phyloP scores from a whole-genome alignment of 2,329 filamentous ascomycete genomes.

The Botryosphaeria agaves region DNA sequence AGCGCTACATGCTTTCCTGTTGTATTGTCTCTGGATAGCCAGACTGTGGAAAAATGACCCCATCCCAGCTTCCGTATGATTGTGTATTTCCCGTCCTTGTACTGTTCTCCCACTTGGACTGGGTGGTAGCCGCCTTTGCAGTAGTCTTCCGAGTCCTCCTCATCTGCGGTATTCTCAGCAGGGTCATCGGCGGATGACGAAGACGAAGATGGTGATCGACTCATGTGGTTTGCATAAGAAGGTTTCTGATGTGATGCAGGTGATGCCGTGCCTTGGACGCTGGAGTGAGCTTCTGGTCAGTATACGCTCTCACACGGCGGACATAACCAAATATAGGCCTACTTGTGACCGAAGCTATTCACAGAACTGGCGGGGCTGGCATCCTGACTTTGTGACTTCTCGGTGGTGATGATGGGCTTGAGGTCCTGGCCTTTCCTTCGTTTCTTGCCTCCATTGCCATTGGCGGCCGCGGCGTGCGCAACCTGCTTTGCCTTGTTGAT shows the following conservation, averaged over 20 bases:
- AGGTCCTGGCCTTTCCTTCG: constrained; percentile 53
- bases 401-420: constrained; percentile 61
- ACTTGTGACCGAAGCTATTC: constrained; percentile 14
- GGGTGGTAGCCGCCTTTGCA: constrained; percentile 98
- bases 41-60: constrained; percentile 99
- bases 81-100: constrained; percentile 95
- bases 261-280: constrained; percentile 33
- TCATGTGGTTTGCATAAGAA: constrained; percentile 37
- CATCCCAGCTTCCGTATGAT: constrained; percentile 92
- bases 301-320: background rate
- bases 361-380: constrained; percentile 20
- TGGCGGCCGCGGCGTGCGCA: constrained; percentile 37
- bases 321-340: constrained; percentile 2
- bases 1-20: constrained; percentile 89
- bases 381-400: constrained; percentile 30
- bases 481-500: constrained; percentile 50
- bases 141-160: constrained; percentile 98
- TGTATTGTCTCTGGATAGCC: constrained; percentile 64
- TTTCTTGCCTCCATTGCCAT: constrained; percentile 46
- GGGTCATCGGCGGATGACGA: constrained; percentile 63
- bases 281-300: background rate
- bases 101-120: constrained; percentile 83
- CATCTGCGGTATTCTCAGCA: constrained; percentile 84
- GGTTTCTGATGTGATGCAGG: constrained; percentile 25
- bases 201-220: constrained; percentile 58